A percentile compares a stretch with the other conserved stretches of the same genome.
These are phyloP conservation scores for Fusarium devonianum DNA, from an alignment of 2,329 filamentous ascomycete genomes.

Conservation along the genomic window DNA sequence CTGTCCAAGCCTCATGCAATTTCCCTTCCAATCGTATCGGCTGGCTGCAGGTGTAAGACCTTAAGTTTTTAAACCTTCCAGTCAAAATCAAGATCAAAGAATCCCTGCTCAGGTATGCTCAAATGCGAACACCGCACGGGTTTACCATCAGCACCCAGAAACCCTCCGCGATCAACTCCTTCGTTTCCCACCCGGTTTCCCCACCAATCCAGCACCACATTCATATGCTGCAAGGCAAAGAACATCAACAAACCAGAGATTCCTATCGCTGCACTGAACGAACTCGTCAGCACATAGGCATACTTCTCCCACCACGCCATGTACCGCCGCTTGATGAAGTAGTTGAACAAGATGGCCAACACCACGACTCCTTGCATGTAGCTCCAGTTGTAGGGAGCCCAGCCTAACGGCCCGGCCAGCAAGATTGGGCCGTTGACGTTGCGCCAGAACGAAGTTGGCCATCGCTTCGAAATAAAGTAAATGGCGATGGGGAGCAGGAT, in stretches of 20 bases:
- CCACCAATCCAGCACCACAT: slow-evolving; percentile 37
- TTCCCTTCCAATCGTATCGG: too few species aligned
- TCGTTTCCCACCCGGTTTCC: slow-evolving; percentile 26
- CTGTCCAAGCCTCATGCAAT: too few species aligned
- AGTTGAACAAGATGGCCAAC: slow-evolving; percentile 40
- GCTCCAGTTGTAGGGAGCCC: slow-evolving; percentile 40
- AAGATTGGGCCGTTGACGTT: slow-evolving; percentile 38
- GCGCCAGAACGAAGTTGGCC: slow-evolving; percentile 32
- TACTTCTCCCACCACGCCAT: slow-evolving; percentile 41
- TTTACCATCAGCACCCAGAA: slow-evolving; percentile 12
- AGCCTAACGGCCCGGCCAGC: slow-evolving; percentile 35
- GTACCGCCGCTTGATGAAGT: slow-evolving; percentile 35
- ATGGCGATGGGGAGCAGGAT: slow-evolving; percentile 27
- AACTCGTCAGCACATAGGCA: slow-evolving; percentile 41
- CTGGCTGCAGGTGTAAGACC: too few species aligned
- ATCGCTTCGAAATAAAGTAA: slow-evolving; percentile 30
- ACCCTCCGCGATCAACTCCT: slow-evolving; percentile 38
- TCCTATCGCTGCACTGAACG: slow-evolving; percentile 39
- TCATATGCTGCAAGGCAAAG: slow-evolving; percentile 34
- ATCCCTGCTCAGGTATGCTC: slow-evolving; percentile 27
- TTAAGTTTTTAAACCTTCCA: slow-evolving; percentile 27
- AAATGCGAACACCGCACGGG: slow-evolving; percentile 31
- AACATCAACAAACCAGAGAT: slow-evolving; percentile 40
- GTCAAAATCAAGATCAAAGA: slow-evolving; percentile 28
- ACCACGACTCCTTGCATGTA: slow-evolving; percentile 38